These are phyloP conservation scores for Pyrus betulifolia DNA, from an alignment of 306 rosid species.

Conservation along the genomic window DNA sequence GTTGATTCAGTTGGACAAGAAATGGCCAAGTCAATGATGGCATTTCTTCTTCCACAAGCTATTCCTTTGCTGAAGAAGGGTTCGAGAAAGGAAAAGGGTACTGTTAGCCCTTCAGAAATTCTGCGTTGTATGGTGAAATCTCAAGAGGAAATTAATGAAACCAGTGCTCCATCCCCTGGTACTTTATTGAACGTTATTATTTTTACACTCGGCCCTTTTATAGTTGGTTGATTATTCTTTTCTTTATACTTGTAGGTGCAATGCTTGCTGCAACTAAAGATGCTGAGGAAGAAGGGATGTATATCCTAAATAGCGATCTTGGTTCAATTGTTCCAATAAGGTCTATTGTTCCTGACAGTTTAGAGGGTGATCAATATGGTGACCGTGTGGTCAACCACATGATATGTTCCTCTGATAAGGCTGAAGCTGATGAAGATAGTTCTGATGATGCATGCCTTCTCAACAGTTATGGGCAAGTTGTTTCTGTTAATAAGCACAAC, in stretches of 20 bases:
- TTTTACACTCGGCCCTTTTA: neutral
- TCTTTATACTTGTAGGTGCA: slow-evolving; percentile 25
- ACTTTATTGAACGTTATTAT: slow-evolving; percentile 5
- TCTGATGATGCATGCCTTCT: slow-evolving; percentile 22
- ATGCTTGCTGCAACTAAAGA: slow-evolving; percentile 20
- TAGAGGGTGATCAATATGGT: slow-evolving; percentile 30
- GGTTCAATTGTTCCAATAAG: slow-evolving; percentile 21
- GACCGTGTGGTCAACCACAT: slow-evolving; percentile 22
- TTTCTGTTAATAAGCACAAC: slow-evolving; percentile 24
- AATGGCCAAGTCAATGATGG: slow-evolving; percentile 74
- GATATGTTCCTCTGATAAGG: slow-evolving; percentile 26
- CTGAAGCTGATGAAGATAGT: slow-evolving; percentile 32
- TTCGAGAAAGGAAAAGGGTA: slow-evolving; percentile 35
- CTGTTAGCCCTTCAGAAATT: slow-evolving; percentile 19
- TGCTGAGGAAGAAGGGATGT: slow-evolving; percentile 22
- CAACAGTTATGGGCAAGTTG: slow-evolving; percentile 19
- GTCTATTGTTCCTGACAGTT: slow-evolving; percentile 37
- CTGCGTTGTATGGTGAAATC: slow-evolving; percentile 20
- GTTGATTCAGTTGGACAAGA: slow-evolving; percentile 58
- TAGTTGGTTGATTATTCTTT: neutral
- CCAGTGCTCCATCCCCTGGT: slow-evolving; percentile 29
- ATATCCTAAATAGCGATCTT: slow-evolving; percentile 11
- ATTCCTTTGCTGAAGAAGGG: slow-evolving; percentile 58
- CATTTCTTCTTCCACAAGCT: slow-evolving; percentile 78
- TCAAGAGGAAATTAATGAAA: slow-evolving; percentile 23